A percentile compares a stretch with the other conserved stretches of the same genome.
These are phyloP conservation scores for Dissophora ornata DNA, from an alignment of 192 early-diverging fungal genomes.

Conservation along the genomic window DNA sequence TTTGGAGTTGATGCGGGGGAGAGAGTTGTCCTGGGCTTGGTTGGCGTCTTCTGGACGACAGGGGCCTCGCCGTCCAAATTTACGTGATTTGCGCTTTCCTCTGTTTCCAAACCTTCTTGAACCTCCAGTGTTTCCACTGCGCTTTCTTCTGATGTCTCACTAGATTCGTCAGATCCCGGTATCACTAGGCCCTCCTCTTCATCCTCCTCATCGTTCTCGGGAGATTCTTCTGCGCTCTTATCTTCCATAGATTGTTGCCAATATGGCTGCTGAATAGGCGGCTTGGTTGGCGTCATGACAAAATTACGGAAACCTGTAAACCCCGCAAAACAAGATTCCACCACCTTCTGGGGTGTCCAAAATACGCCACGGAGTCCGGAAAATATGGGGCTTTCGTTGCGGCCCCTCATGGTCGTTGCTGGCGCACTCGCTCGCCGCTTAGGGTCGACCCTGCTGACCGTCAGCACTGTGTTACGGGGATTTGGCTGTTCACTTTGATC, in stretches of 20 bases:
- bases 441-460: not conserved
- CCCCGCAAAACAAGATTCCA: slow-evolving; percentile 26
- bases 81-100: not conserved
- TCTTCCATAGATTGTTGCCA: not conserved
- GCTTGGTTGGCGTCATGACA: slow-evolving; percentile 16
- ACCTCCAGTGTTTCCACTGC: slow-evolving; percentile 15
- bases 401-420: not conserved
- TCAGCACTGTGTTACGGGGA: not conserved
- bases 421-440: slow-evolving; percentile 25
- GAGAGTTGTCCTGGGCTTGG: not conserved
- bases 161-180: not conserved
- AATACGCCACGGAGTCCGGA: slow-evolving; percentile 27
- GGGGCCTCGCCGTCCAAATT: not conserved
- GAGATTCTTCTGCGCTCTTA: not conserved
- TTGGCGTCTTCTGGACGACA: not conserved
- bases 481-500: not conserved
- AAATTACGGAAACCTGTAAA: slow-evolving; percentile 25
- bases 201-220: not conserved
- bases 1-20: not conserved
- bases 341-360: slow-evolving; percentile 34
- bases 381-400: slow-evolving; percentile 26
- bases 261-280: not conserved
- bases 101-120: not conserved
- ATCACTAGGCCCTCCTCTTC: no score
- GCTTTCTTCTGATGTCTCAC: not conserved